Evolutionary conservation across 371 early-diverging fungal genomes (phyloP).

Genomic region (Circinella minor): DNA sequence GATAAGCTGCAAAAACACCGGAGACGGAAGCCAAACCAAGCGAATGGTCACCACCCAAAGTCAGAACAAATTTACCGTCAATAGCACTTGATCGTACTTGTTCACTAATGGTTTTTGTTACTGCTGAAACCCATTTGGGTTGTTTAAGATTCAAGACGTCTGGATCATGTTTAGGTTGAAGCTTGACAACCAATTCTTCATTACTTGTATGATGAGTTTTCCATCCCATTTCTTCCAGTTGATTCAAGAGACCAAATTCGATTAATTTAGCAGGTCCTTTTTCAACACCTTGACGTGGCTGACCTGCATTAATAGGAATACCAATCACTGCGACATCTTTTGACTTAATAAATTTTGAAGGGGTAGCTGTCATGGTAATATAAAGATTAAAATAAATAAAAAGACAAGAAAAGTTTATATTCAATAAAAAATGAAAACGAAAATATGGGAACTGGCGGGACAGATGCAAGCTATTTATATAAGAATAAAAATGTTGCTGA

Average conservation of each 20-base stretch:
- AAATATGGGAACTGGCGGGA: not conserved
- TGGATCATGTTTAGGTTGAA: slow-evolving; percentile 70
- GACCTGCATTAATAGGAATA: slow-evolving; percentile 84
- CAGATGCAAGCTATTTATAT: not conserved
- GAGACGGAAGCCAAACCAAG: slow-evolving; percentile 90
- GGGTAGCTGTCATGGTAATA: not conserved
- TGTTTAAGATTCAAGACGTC: slow-evolving; percentile 82
- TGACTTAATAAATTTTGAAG: slow-evolving; percentile 30
- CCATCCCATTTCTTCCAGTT: slow-evolving; percentile 85
- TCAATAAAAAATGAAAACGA: too few species aligned
- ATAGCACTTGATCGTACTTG: slow-evolving; percentile 67
- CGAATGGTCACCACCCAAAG: slow-evolving; percentile 96
- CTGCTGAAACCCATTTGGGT: slow-evolving; percentile 83
- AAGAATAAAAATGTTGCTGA: not conserved
- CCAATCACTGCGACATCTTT: slow-evolving; percentile 44
- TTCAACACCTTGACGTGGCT: slow-evolving; percentile 89
- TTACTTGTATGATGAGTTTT: slow-evolving; percentile 73
- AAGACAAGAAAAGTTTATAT: not conserved
- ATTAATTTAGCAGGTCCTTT: slow-evolving; percentile 84
- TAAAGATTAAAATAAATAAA: not conserved
- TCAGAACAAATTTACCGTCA: slow-evolving; percentile 83
- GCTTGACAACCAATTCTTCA: slow-evolving; percentile 52
- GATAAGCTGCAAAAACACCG: slow-evolving; percentile 80
- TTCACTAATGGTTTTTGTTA: slow-evolving; percentile 70
- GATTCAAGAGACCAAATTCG: slow-evolving; percentile 83